phyloP scores from a whole-genome alignment of 2,329 filamentous ascomycete species.

The Tolypocladium paradoxum region DNA sequence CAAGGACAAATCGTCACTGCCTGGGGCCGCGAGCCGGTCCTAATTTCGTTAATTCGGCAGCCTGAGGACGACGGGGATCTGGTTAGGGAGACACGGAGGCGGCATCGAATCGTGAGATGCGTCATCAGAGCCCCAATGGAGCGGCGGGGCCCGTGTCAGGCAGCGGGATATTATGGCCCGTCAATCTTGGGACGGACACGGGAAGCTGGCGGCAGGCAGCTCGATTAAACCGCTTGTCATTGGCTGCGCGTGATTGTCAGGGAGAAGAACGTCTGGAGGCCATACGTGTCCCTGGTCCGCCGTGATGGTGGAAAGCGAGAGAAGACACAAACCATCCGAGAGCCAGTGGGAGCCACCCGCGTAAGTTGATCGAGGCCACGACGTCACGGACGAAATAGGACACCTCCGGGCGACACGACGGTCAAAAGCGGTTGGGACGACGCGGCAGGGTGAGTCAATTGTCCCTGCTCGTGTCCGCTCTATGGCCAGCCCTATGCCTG shows the following conservation, averaged over 20 bases:
- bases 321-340: background rate
- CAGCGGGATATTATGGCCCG: too few species aligned
- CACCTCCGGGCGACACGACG: background rate
- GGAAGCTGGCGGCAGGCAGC: slow-evolving; percentile 13
- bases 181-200: slow-evolving; percentile 10
- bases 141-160: background rate
- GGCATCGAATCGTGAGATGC: background rate
- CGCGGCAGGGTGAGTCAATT: background rate
- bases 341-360: too few species aligned
- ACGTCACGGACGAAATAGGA: slow-evolving; percentile 2
- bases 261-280: background rate
- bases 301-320: background rate
- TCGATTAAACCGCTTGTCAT: slow-evolving; percentile 13
- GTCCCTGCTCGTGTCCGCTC: background rate
- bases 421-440: background rate
- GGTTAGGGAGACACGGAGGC: background rate
- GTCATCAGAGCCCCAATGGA: too few species aligned
- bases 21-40: background rate
- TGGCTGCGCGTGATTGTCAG: slow-evolving; percentile 6
- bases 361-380: too few species aligned
- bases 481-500: background rate
- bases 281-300: background rate
- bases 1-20: background rate
- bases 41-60: background rate
- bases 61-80: background rate